These are phyloP conservation scores for Epichloe brachyelytri DNA, from an alignment of 2,329 filamentous ascomycete species.

Conservation along the genomic window DNA sequence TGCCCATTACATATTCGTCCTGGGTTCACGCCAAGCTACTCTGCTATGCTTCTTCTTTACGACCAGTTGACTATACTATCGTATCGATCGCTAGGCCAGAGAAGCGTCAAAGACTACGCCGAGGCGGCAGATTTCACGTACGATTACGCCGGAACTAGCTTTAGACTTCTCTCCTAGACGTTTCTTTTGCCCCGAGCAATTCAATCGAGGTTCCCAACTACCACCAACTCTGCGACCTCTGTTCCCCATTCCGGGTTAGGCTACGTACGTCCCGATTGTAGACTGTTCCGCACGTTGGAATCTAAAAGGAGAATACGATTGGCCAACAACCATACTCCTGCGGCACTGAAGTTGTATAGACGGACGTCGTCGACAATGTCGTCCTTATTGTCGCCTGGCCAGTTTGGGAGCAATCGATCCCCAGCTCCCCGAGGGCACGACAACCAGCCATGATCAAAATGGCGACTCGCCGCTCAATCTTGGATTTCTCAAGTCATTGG, in stretches of 20 bases:
- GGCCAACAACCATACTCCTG: not conserved
- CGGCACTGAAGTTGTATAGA: not conserved
- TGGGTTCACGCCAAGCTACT: not conserved
- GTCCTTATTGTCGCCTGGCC: conserved; percentile 34
- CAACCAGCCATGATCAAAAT: conserved; percentile 23
- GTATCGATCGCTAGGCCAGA: not conserved
- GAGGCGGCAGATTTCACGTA: not conserved
- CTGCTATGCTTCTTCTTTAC: not conserved
- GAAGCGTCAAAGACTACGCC: not conserved
- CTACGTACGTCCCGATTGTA: not conserved
- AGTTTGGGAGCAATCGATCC: conserved; percentile 16
- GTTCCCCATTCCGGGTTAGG: not conserved
- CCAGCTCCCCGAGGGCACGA: conserved; percentile 13
- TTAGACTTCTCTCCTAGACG: not conserved
- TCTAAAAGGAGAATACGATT: not conserved
- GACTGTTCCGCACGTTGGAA: not conserved
- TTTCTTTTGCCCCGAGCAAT: not conserved
- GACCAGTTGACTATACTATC: not conserved
- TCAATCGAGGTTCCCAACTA: not conserved
- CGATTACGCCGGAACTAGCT: not conserved
- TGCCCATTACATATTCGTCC: not conserved
- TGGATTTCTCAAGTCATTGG: conserved; percentile 52
- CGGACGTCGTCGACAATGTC: conserved; percentile 1
- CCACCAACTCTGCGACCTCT: not conserved
- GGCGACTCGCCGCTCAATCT: conserved; percentile 37